Evolutionary conservation across 75 land plant species (phyloP), one percentile per base, ranked within the genome.

Genomic region (Sequoiadendron giganteum): DNA sequence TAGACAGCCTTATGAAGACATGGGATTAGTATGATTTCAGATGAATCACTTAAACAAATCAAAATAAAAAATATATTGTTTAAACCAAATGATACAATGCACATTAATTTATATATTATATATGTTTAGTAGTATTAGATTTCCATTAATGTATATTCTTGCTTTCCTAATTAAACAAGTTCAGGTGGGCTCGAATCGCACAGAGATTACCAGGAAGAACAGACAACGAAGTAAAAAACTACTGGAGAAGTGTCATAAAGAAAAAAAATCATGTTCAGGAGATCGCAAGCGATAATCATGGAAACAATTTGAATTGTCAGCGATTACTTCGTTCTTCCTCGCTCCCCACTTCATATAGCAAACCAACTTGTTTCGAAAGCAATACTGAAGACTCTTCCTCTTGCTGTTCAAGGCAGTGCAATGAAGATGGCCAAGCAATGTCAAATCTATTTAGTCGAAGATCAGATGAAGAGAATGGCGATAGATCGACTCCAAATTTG

Each of bases 161-260:
- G 7, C 5, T 58, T 28, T 78, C 6, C 42, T 38, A 4, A 38
- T 77, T 36, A 77, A 1, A 36, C 5, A 43, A 84, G 15, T 45
- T 48, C 54, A 87, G 88, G 70, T 87, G 88, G 88, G 52, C 88
- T 80, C 85, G 81, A 30, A 87, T 87, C 36, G 88, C 88, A 19
- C 21, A 79, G 34, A 54, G 40, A 21, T 49, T 87, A 49, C 88
- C 88, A 3, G 88, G 88, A 49, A 49, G 88, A 28, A 79, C 88
- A 21, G 88, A 87, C 47, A 87, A 87, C 85, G 85, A 80, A 83
- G 80, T 87, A 7, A 87, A 87, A 49, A 87, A 87, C 42, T 87
- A 80, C 42, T 87, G 85, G 85, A 36, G 88, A 43, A 79, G 39
- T 3, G 85, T 52, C 21, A 87, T 80, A 13, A 80, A 87, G 38